Percentiles rank a stretch among this genome's conserved stretches.
Conservation (phyloP, 1,284 basidiomycete genomes). For the Ceratobasidium papillatum region DNA sequence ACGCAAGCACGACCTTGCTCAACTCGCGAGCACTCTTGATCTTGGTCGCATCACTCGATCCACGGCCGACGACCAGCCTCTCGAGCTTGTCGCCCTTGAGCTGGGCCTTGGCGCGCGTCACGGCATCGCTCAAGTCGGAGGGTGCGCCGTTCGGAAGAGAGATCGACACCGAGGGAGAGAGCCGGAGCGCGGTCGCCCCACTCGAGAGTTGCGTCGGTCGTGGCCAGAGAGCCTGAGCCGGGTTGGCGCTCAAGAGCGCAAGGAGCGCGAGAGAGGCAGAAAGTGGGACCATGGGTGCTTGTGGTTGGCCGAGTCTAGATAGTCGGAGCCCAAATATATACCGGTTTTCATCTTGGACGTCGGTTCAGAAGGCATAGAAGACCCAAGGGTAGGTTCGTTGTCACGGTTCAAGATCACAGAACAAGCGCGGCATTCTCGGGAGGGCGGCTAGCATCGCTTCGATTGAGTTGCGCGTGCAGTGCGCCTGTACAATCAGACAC, state of each 20-base stretch:
- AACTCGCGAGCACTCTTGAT: constrained; percentile 51
- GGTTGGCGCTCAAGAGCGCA: constrained; percentile 25
- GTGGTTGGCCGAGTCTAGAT: not conserved
- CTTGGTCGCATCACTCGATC: constrained; percentile 53
- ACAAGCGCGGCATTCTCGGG: constrained; percentile 24
- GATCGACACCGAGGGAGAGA: constrained; percentile 61
- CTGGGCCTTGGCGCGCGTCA: constrained; percentile 54
- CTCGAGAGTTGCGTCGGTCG: constrained; percentile 62
- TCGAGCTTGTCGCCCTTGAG: constrained; percentile 59
- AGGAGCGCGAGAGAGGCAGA: constrained; percentile 11
- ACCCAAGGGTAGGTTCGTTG: not conserved
- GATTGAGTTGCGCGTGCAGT: constrained; percentile 1
- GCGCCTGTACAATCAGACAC: not conserved
- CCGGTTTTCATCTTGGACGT: not conserved
- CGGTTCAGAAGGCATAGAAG: not conserved
- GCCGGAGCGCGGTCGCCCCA: constrained; percentile 61
- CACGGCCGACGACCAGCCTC: constrained; percentile 62
- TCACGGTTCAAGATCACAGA: not conserved
- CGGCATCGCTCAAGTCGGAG: constrained; percentile 59
- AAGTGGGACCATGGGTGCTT: constrained; percentile 2
- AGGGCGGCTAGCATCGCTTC: constrained; percentile 9
- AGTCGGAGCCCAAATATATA: constrained; percentile 14
- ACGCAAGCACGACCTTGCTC: constrained; percentile 32
- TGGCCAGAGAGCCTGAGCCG: constrained; percentile 64
- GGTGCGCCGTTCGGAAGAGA: constrained; percentile 55